These are phyloP conservation scores for Teratosphaeria gauchensis DNA, from an alignment of 2,329 filamentous ascomycete species.

Conservation along the genomic window DNA sequence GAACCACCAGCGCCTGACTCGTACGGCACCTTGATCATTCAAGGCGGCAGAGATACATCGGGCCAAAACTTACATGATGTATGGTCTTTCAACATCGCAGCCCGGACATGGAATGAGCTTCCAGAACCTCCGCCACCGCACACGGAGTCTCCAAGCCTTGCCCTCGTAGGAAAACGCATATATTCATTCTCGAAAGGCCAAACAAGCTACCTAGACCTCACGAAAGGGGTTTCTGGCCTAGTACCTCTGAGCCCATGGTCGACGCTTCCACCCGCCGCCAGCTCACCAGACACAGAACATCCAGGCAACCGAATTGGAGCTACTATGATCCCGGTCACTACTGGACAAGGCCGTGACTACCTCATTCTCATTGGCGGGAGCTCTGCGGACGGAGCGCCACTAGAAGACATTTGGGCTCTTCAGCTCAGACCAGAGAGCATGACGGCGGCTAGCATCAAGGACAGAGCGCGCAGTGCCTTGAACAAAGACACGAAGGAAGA, in stretches of 20 bases:
- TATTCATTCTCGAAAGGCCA: slow-evolving; percentile 12
- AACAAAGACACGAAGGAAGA: slow-evolving; percentile 38
- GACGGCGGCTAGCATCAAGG: slow-evolving; percentile 42
- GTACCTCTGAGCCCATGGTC: slow-evolving; percentile 30
- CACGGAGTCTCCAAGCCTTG: slow-evolving; percentile 32
- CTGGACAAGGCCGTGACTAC: slow-evolving; percentile 44
- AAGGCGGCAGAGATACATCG: slow-evolving; percentile 34
- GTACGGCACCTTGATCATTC: slow-evolving; percentile 43
- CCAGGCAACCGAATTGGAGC: slow-evolving; percentile 36
- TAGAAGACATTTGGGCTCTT: slow-evolving; percentile 43
- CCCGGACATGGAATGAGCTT: slow-evolving; percentile 42
- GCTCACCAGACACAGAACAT: slow-evolving; percentile 30
- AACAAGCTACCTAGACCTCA: slow-evolving; percentile 13
- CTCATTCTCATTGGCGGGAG: slow-evolving; percentile 43
- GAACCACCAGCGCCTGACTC: slow-evolving; percentile 30
- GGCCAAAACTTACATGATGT: slow-evolving; percentile 33
- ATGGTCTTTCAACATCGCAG: slow-evolving; percentile 28
- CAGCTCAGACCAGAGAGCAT: slow-evolving; percentile 40
- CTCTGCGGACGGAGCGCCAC: slow-evolving; percentile 8
- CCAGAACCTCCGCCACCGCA: slow-evolving; percentile 25
- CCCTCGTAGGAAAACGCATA: slow-evolving; percentile 37
- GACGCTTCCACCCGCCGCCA: slow-evolving; percentile 26
- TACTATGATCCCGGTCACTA: slow-evolving; percentile 38
- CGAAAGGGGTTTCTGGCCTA: slow-evolving; percentile 5
- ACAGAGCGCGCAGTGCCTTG: slow-evolving; percentile 37